These are phyloP conservation scores for Agastache rugosa DNA, from an alignment of 257 asterid species.

Conservation along the genomic window DNA sequence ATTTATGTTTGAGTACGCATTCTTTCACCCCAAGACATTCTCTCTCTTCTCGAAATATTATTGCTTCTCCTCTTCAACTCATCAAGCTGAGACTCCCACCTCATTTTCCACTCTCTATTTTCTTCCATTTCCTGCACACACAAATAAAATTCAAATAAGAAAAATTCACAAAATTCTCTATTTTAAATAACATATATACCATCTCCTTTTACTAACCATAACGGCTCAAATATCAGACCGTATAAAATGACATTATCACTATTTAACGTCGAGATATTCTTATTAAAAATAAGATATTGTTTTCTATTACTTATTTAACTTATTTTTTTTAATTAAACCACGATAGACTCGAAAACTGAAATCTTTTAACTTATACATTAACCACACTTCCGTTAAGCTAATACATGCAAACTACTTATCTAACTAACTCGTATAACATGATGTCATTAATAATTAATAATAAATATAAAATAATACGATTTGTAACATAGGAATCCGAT, in stretches of 20 bases:
- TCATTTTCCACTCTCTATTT: slow-evolving; percentile 41
- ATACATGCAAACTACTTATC: too few species aligned
- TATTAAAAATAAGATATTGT: too few species aligned
- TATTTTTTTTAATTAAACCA: too few species aligned
- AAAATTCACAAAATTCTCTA: neutral
- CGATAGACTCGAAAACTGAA: too few species aligned
- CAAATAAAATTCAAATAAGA: neutral
- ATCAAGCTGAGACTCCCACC: slow-evolving; percentile 57
- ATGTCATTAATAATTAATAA: too few species aligned
- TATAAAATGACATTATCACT: neutral
- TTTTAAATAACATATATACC: neutral
- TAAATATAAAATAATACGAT: neutral
- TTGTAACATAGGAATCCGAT: neutral
- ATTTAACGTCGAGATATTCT: too few species aligned
- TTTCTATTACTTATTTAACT: too few species aligned
- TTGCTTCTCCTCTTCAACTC: slow-evolving; percentile 41
- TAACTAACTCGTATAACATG: too few species aligned
- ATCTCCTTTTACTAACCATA: too few species aligned
- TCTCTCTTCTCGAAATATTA: slow-evolving; percentile 10
- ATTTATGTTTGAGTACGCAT: slow-evolving; percentile 37
- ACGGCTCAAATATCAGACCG: neutral
- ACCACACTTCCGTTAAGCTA: too few species aligned
- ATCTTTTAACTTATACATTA: too few species aligned
- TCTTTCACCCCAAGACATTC: slow-evolving; percentile 52
- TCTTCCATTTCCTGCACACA: slow-evolving; percentile 38